Evolutionary conservation across 148 eudicot genomes (phyloP).

Genomic region (Arctostaphylos glauca): DNA sequence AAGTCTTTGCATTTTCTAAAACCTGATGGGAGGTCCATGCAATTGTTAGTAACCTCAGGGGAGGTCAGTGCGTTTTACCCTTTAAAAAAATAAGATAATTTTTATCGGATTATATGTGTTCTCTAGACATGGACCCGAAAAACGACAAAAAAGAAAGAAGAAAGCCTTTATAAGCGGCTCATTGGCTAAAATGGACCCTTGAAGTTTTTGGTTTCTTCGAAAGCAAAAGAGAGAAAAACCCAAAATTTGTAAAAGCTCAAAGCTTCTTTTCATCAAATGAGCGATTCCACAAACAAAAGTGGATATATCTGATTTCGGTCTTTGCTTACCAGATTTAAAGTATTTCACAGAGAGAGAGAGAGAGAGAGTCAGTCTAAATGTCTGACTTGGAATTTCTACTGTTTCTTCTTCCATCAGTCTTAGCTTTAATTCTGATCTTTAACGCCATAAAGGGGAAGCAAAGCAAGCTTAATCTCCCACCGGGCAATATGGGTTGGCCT

Average conservation of each 20-base stretch:
- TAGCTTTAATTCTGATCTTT: constrained; percentile 40
- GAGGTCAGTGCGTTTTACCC: too few species aligned
- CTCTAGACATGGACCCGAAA: neutral
- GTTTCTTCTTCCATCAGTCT: constrained; percentile 42
- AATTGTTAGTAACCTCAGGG: too few species aligned
- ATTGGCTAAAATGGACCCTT: constrained; percentile 15
- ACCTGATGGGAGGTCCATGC: too few species aligned
- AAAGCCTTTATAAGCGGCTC: constrained; percentile 14
- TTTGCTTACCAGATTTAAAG: neutral
- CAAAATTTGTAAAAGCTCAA: neutral
- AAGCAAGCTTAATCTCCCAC: constrained; percentile 63
- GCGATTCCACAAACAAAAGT: constrained; percentile 19
- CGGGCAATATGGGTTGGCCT: constrained; percentile 90
- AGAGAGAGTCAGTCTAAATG: constrained; percentile 32
- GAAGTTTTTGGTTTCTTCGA: constrained; percentile 6
- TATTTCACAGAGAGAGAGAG: constrained; percentile 13
- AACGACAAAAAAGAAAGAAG: neutral
- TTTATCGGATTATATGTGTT: too few species aligned
- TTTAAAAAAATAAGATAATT: too few species aligned
- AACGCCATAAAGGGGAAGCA: constrained; percentile 36
- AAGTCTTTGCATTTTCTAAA: too few species aligned
- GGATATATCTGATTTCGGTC: constrained; percentile 18
- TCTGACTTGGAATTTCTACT: constrained; percentile 66
- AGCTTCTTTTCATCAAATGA: neutral
- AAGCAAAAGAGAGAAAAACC: neutral